These are phyloP conservation scores for Kernera saxatilis DNA, from an alignment of 345 rosid species.

Conservation along the genomic window DNA sequence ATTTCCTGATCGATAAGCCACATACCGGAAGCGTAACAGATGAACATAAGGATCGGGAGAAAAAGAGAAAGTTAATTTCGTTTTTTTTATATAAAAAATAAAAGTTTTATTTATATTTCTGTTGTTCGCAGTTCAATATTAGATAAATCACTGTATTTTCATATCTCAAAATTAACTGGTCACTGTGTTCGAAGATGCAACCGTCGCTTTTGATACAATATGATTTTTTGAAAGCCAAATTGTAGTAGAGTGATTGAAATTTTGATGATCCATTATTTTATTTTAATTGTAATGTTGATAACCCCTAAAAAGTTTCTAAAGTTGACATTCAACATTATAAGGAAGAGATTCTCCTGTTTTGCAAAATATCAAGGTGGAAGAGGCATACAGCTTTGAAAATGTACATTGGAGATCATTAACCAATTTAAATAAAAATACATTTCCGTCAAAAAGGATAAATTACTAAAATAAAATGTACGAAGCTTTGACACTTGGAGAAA, in stretches of 20 bases:
- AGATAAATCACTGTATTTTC: neutral
- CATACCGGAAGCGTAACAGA: constrained; percentile 19
- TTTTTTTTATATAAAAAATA: neutral
- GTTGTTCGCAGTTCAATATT: neutral
- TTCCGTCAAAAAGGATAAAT: neutral
- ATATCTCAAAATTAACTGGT: neutral
- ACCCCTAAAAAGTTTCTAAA: too few relatives aligned
- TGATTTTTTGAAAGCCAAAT: neutral
- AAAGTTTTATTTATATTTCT: neutral
- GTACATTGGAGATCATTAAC: neutral
- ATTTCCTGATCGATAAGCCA: constrained; percentile 21
- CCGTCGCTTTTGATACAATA: neutral
- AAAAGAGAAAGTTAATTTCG: neutral
- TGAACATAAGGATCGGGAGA: constrained; percentile 1
- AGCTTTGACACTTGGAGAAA: constrained; percentile 7
- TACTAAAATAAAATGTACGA: constrained; percentile 1
- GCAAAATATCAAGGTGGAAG: constrained; percentile 6
- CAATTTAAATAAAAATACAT: neutral
- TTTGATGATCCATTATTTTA: neutral
- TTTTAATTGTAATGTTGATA: too few relatives aligned
- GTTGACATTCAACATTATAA: neutral
- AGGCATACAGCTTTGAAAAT: neutral
- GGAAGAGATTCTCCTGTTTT: neutral
- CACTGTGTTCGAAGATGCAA: neutral
- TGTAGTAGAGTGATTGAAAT: neutral